These are phyloP conservation scores for Parathielavia hyrcaniae DNA, from an alignment of 495 filamentous ascomycete species.

Conservation along the genomic window DNA sequence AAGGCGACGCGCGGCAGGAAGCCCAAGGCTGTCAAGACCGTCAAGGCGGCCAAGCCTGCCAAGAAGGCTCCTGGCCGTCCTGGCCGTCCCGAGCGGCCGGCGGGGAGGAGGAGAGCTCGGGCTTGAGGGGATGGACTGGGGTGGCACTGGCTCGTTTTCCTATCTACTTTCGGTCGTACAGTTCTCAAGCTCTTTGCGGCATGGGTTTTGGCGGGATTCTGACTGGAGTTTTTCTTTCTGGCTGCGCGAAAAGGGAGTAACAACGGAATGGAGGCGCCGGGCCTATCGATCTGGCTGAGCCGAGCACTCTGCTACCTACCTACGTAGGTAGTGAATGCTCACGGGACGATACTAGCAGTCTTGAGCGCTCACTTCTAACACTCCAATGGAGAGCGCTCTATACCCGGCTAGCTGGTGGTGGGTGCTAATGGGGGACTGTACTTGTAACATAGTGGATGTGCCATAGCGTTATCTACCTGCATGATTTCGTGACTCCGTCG, in stretches of 20 bases:
- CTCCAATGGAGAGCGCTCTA: too few relatives aligned
- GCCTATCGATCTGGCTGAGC: not conserved
- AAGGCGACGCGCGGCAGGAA: constrained; percentile 5
- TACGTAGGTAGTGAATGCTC: too few relatives aligned
- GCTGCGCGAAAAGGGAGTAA: not conserved
- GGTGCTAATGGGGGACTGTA: not conserved
- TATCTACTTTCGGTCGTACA: not conserved
- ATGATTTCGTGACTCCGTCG: not conserved
- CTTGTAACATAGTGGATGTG: constrained; percentile 2
- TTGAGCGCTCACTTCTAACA: not conserved
- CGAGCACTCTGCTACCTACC: too few relatives aligned
- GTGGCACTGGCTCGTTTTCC: not conserved
- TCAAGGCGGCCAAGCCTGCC: constrained; percentile 11
- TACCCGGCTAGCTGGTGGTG: not conserved
- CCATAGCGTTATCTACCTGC: too few relatives aligned
- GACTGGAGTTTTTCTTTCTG: not conserved
- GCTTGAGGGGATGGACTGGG: not conserved
- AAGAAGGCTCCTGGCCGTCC: constrained; percentile 11
- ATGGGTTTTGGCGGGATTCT: not conserved
- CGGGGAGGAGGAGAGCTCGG: constrained; percentile 6
- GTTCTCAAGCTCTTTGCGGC: not conserved
- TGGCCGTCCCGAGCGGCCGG: constrained; percentile 2
- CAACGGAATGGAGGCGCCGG: not conserved
- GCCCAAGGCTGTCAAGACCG: constrained; percentile 15
- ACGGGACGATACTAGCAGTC: not conserved